A percentile compares a stretch with the other conserved stretches of the same genome.
Evolutionary conservation across 345 rosid species (phyloP).

Genomic region (Populus deltoides): DNA sequence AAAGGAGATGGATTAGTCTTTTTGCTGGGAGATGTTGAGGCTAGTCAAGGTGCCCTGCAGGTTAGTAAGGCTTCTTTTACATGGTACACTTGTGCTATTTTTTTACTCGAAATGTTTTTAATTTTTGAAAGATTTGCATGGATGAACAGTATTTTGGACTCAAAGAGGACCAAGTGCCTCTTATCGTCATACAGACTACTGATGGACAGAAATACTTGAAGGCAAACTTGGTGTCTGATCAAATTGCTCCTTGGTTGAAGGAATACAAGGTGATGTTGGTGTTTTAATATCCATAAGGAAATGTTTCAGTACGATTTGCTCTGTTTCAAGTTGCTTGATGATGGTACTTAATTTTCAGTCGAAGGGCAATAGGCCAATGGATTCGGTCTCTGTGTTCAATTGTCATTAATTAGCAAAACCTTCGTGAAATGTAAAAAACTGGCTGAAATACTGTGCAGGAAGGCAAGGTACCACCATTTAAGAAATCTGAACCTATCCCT

Average conservation of each 20-base stretch:
- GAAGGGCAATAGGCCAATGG: neutral
- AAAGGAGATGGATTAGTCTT: conserved; percentile 67
- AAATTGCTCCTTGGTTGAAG: conserved; percentile 79
- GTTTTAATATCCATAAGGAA: neutral
- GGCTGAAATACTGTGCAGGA: conserved; percentile 42
- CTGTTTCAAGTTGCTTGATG: neutral
- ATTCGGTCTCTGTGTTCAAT: neutral
- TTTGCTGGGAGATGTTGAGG: conserved; percentile 85
- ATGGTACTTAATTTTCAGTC: neutral
- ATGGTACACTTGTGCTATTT: conserved; percentile 5
- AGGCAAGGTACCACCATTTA: conserved; percentile 64
- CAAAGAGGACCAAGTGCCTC: conserved; percentile 75
- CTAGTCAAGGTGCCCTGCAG: conserved; percentile 84
- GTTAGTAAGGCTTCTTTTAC: conserved; percentile 33
- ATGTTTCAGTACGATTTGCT: neutral
- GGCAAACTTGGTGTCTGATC: conserved; percentile 56
- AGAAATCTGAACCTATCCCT: conserved; percentile 89
- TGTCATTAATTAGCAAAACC: neutral
- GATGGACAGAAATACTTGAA: conserved; percentile 79
- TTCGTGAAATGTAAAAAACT: neutral
- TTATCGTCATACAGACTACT: conserved; percentile 60
- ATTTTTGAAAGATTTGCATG: neutral
- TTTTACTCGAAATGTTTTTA: neutral
- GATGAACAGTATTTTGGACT: conserved; percentile 85
- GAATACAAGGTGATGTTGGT: conserved; percentile 60